Evolutionary conservation across 1,139 yeast genomes (phyloP).

Genomic region (Debaryomyces robertsiae): DNA sequence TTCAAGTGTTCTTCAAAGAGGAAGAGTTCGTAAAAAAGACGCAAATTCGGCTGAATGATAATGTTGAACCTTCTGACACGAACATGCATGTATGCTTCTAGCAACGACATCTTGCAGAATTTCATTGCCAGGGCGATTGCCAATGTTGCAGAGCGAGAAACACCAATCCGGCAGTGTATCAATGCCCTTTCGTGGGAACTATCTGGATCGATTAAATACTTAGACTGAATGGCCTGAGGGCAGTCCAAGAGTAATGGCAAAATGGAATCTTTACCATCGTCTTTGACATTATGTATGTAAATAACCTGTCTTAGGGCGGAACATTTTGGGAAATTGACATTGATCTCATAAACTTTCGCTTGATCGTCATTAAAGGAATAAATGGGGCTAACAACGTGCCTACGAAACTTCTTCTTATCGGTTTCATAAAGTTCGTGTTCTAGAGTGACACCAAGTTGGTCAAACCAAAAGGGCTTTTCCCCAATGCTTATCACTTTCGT

Average conservation of each 20-base stretch:
- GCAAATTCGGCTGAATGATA: slow-evolving; percentile 86
- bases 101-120: slow-evolving; percentile 59
- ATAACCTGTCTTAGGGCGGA: slow-evolving; percentile 30
- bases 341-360: slow-evolving; percentile 33
- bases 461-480: slow-evolving; percentile 40
- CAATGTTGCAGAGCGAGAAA: slow-evolving; percentile 85
- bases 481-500: slow-evolving; percentile 38
- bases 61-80: slow-evolving; percentile 84
- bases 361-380: slow-evolving; percentile 28
- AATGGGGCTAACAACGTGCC: slow-evolving; percentile 26
- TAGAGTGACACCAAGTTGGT: slow-evolving; percentile 21
- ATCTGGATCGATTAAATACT: slow-evolving; percentile 28
- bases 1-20: slow-evolving; percentile 66
- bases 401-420: neutral
- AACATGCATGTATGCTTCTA: slow-evolving; percentile 77
- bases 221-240: slow-evolving; percentile 35
- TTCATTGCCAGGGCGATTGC: slow-evolving; percentile 91
- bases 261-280: slow-evolving; percentile 45
- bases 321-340: slow-evolving; percentile 18
- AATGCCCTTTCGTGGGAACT: slow-evolving; percentile 49
- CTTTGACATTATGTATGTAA: slow-evolving; percentile 40
- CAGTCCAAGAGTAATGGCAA: slow-evolving; percentile 33
- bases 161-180: slow-evolving; percentile 91
- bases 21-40: slow-evolving; percentile 81
- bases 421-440: slow-evolving; percentile 21